Percentiles rank a stretch among this genome's conserved stretches.
phyloP scores from a whole-genome alignment of 1,139 yeast genomes.

The Saccharomyces hybrid region DNA sequence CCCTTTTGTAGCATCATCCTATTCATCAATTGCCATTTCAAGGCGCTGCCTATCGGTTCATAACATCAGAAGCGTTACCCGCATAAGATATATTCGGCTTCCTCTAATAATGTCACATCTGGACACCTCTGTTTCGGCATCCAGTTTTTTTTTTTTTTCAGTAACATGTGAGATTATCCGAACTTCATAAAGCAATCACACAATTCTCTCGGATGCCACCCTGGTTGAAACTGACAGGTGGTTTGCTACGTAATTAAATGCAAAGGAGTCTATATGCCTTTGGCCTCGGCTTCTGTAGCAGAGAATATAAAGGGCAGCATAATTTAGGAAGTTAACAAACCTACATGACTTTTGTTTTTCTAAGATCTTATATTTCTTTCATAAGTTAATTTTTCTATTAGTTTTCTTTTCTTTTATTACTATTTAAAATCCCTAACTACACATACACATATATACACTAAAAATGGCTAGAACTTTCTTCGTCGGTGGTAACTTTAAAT shows the following conservation, averaged over 20 bases:
- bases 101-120: background rate
- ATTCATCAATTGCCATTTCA: background rate
- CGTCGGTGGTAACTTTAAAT: slow-evolving; percentile 97
- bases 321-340: background rate
- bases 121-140: background rate
- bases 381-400: background rate
- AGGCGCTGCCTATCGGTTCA: background rate
- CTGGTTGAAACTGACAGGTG: slow-evolving; percentile 1
- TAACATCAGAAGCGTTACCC: background rate
- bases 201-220: slow-evolving; percentile 1
- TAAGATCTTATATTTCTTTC: background rate
- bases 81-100: background rate
- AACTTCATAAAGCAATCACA: background rate
- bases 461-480: slow-evolving; percentile 83
- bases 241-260: background rate
- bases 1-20: background rate
- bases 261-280: background rate
- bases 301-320: background rate
- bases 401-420: background rate
- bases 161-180: background rate
- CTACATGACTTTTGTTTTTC: background rate
- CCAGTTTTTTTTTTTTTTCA: background rate
- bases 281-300: background rate
- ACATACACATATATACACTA: slow-evolving; percentile 5
- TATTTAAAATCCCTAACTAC: background rate